phyloP scores from a whole-genome alignment of 306 rosid species.

The Canavalia ensiformis region DNA sequence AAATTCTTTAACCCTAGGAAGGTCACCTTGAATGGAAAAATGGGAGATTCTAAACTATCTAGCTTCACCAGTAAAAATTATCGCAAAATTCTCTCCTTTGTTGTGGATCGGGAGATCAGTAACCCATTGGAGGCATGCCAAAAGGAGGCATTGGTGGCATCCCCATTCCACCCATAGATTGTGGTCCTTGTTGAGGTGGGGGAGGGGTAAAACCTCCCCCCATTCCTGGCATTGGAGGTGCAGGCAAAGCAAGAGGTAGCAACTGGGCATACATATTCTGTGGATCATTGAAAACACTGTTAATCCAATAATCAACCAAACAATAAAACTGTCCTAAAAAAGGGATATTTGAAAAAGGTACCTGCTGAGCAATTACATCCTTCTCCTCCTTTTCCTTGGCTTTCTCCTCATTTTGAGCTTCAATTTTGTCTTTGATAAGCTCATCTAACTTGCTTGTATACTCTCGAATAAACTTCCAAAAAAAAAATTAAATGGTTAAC shows the following conservation, averaged over 20 bases:
- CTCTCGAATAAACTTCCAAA: constrained; percentile 82
- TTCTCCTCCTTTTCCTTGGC: constrained; percentile 89
- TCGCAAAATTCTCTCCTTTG: constrained; percentile 38
- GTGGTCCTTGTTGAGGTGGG: constrained; percentile 56
- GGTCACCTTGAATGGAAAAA: constrained; percentile 43
- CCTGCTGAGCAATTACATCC: constrained; percentile 88
- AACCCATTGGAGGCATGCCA: constrained; percentile 45
- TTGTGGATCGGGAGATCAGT: constrained; percentile 42
- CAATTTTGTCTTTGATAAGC: constrained; percentile 81
- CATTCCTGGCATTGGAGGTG: constrained; percentile 95
- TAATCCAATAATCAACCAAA: constrained; percentile 23
- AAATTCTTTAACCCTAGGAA: constrained; percentile 39
- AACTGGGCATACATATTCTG: constrained; percentile 99
- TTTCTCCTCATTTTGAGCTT: constrained; percentile 77
- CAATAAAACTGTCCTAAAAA: constrained; percentile 1
- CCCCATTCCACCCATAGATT: constrained; percentile 88
- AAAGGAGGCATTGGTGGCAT: constrained; percentile 73
- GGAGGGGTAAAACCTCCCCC: constrained; percentile 66
- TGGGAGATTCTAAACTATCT: constrained; percentile 46
- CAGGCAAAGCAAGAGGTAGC: constrained; percentile 95
- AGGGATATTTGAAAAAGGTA: constrained; percentile 42
- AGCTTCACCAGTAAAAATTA: constrained; percentile 39
- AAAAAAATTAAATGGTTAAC: not conserved
- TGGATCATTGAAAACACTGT: constrained; percentile 50
- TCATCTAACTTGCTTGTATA: constrained; percentile 90